Base-by-base conservation (phyloP, 495 filamentous ascomycete species). In the Xylaria nigripes region DNA sequence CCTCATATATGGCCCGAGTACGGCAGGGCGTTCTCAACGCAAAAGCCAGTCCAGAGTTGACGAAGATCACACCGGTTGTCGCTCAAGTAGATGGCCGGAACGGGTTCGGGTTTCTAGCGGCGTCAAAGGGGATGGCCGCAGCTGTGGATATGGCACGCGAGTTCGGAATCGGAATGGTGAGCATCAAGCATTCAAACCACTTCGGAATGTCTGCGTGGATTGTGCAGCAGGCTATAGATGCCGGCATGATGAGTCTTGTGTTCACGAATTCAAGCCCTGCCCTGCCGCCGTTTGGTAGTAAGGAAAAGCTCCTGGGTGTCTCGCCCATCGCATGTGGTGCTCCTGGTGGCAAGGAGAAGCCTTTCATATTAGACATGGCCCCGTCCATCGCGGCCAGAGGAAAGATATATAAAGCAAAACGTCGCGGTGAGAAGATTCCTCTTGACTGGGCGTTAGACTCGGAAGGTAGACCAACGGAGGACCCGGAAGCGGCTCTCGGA, bases 191-290 rank as follows among this genome's bases (percentile, higher is more conserved):
- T 68, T 83, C 78, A 52, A 91, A 91, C 64, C 87, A 91, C 66
- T 89, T 87, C 59, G 87, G 87, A 50, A 90, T 89, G 86, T 79
- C 77, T 0, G 86, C 86, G 0, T 89, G 86, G 85, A 52, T 90
- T 7, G 86, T 88, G 32, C 80, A 85, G 65, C 83, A 87, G 66
- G 87, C 87, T 8, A 58, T 87, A 42, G 82, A 88, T 45, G 80
- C 76, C 5, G 80, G 76, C 13, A 85, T 89, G 83, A 82, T 88
- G 79, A 79, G 74, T 50, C 72, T 91, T 0, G 86, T 89, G 4
- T 91, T 91, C 58, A 91, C 87, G 27, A 91, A 90, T 67, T 84
- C 81, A 10, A 85, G 81, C 18, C 85, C 86, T 0, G 87, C 86
- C 25, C 68, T 91, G 45, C 86, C 87, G 0, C 82, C 79, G 2